Conservation (phyloP, 768 basidiomycete species). For the Auricularia sp. region DNA sequence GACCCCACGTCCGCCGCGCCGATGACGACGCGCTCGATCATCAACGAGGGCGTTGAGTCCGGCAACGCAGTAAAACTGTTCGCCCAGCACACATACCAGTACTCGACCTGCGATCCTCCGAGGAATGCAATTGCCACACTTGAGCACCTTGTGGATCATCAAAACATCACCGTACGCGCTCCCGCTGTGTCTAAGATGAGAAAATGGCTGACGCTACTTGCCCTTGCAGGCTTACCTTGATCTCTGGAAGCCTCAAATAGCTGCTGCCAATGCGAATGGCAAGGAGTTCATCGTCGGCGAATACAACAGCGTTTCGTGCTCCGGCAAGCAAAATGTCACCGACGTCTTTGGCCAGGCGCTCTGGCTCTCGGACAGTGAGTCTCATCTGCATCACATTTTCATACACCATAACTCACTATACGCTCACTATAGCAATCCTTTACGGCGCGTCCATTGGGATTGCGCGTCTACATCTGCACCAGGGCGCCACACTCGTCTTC, state of each 20-base stretch:
- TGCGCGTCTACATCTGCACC: slow-evolving; percentile 25
- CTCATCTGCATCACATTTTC: too few relatives aligned
- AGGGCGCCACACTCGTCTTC: slow-evolving; percentile 25
- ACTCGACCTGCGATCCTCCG: slow-evolving; percentile 25
- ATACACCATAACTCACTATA: too few relatives aligned
- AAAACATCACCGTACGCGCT: slow-evolving; percentile 23
- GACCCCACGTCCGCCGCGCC: slow-evolving; percentile 18
- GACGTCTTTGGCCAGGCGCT: slow-evolving; percentile 27
- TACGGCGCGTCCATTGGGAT: slow-evolving; percentile 21
- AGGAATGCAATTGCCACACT: slow-evolving; percentile 23
- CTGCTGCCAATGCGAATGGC: slow-evolving; percentile 13
- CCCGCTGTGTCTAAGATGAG: too few relatives aligned
- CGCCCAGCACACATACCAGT: slow-evolving; percentile 26
- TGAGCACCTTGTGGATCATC: slow-evolving; percentile 23
- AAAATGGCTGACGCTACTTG: background rate
- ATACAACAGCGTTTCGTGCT: slow-evolving; percentile 22
- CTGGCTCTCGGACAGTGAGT: slow-evolving; percentile 23
- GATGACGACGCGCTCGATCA: slow-evolving; percentile 14
- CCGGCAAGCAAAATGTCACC: slow-evolving; percentile 26
- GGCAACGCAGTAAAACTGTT: slow-evolving; percentile 16
- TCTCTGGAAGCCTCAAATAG: slow-evolving; percentile 24
- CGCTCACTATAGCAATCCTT: too few relatives aligned
- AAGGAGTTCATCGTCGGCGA: slow-evolving; percentile 11
- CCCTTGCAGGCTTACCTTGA: slow-evolving; percentile 22
- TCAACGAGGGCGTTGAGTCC: background rate